phyloP scores from a whole-genome alignment of 2,329 filamentous ascomycete genomes.

The Apiospora marii region DNA sequence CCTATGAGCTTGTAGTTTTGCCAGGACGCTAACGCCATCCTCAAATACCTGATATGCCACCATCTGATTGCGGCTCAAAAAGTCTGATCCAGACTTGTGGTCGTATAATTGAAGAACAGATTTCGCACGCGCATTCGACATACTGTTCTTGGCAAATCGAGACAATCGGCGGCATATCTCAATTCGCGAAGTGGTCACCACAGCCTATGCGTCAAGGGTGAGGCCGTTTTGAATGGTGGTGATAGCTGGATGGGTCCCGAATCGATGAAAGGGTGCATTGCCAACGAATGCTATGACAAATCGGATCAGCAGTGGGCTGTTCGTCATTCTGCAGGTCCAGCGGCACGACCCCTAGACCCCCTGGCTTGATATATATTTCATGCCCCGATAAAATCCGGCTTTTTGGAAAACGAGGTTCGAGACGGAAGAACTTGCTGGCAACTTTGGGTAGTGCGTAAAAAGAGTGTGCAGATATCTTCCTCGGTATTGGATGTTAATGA shows the following conservation, averaged over 20 bases:
- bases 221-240: background rate
- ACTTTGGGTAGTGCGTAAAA: background rate
- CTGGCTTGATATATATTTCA: background rate
- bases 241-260: background rate
- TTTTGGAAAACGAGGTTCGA: background rate
- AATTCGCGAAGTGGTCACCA: background rate
- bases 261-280: background rate
- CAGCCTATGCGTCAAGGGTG: background rate
- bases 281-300: background rate
- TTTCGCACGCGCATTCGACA: background rate
- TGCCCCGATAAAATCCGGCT: background rate
- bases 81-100: background rate
- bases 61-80: background rate
- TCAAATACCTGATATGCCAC: background rate
- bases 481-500: background rate
- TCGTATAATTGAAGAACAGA: background rate
- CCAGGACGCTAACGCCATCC: background rate
- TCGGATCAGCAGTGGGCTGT: background rate
- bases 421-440: background rate
- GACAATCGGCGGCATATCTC: background rate
- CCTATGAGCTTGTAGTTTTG: conserved; percentile 6
- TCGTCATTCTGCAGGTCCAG: background rate
- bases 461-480: background rate
- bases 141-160: background rate
- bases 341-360: background rate